Evolutionary conservation across 495 filamentous ascomycete genomes (phyloP), one percentile per base, ranked within the genome.

Genomic region (Terfezia boudieri): DNA sequence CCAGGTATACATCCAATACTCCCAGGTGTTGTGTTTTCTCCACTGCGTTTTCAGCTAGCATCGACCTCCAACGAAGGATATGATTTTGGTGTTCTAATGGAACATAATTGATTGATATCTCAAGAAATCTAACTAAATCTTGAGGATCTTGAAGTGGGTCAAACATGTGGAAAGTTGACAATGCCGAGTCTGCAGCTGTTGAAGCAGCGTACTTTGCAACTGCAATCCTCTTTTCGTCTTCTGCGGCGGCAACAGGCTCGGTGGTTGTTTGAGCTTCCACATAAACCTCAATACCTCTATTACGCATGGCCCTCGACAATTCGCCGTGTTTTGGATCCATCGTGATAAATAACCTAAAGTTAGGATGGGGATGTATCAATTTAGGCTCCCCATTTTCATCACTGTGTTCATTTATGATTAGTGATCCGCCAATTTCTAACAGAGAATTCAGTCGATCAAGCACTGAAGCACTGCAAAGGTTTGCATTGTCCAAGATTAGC

Each of bases 401-500:
- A 54, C 80, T 81, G 66, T 96, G 87, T 61, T 96, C 92, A 59
- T 93, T 94, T 58, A 99, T 80, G 60, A 81, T 84, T 17, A 99
- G 71, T 53, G 75, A 74, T 9, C 92, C 92, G 62, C 87, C 82
- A 2, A 84, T 84, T 66, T 99, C 92, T 1, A 94, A 80, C 37
- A 99, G 69, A 0, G 92, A 94, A 63, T 99, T 99, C 59, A 99
- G 67, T 61, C 92, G 75, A 64, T 99, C 92, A 2, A 99, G 77
- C 10, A 96, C 89, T 5, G 90, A 94, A 6, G 89, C 78, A 60
- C 80, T 94, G 66, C 92, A 99, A 14, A 96, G 72, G 61, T 99
- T 99, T 52, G 92, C 89, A 69, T 96, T 94, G 64, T 96, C 89
- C 16, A 99, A 78, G 26, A 96, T 78, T 50, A 99, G 71, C 92